phyloP scores from a whole-genome alignment of 2,329 filamentous ascomycete species.

The Phoma sp. region DNA sequence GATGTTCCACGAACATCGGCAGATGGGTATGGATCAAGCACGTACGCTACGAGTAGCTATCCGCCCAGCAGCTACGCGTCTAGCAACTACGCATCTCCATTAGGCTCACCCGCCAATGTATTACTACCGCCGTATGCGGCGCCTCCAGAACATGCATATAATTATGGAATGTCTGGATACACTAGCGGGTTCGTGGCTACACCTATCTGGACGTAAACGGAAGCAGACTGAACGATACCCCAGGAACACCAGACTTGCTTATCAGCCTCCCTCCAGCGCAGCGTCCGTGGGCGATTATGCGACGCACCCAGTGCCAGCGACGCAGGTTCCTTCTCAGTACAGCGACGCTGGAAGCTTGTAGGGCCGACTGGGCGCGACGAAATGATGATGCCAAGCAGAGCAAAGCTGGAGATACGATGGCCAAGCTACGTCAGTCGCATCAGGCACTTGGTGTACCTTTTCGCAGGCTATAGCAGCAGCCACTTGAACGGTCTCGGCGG shows the following conservation, averaged over 20 bases:
- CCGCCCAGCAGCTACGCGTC: conserved; percentile 25
- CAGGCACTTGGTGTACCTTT: too few relatives aligned
- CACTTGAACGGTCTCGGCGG: conserved; percentile 12
- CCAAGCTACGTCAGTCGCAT: neutral
- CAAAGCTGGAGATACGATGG: neutral
- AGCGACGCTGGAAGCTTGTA: conserved; percentile 23
- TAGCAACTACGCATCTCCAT: conserved; percentile 46
- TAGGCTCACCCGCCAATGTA: conserved; percentile 44
- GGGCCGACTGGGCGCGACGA: neutral
- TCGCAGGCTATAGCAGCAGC: conserved; percentile 1
- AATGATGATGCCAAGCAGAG: neutral
- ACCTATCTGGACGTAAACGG: conserved; percentile 51
- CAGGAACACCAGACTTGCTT: conserved; percentile 46
- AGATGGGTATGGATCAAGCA: conserved; percentile 29
- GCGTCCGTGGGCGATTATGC: conserved; percentile 25
- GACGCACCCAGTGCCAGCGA: conserved; percentile 23
- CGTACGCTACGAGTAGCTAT: conserved; percentile 44
- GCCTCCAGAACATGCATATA: conserved; percentile 50
- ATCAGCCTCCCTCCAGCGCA: conserved; percentile 34
- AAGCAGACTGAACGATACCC: conserved; percentile 50
- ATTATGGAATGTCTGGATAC: conserved; percentile 51
- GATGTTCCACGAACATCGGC: conserved; percentile 51
- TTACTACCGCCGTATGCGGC: conserved; percentile 44
- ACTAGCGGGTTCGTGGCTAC: conserved; percentile 53
- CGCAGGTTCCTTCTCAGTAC: conserved; percentile 30